Evolutionary conservation across 495 filamentous ascomycete genomes (phyloP).

Genomic region (Penicillium malachiteum): DNA sequence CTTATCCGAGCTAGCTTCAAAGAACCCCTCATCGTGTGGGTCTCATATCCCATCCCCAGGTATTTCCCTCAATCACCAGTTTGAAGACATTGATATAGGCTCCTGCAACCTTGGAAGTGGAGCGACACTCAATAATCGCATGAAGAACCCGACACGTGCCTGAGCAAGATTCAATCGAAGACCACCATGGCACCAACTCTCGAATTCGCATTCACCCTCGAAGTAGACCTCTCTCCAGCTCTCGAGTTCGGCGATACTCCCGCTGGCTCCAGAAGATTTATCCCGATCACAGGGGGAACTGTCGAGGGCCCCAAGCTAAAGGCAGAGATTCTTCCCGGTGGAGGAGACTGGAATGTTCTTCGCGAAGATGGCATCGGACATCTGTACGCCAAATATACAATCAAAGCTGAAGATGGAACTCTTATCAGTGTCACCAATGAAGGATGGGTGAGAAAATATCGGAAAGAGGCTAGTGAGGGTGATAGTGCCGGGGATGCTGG

Average conservation of each 20-base stretch:
- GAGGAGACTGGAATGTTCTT: conserved; percentile 9
- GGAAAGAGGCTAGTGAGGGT: background rate
- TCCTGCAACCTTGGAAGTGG: too few relatives aligned
- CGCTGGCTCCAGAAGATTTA: conserved; percentile 3
- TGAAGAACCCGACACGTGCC: too few relatives aligned
- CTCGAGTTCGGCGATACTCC: conserved; percentile 9
- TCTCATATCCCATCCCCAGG: too few relatives aligned
- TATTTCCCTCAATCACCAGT: too few relatives aligned
- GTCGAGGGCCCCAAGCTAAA: conserved; percentile 7
- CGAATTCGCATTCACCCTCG: conserved; percentile 6
- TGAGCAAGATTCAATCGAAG: background rate
- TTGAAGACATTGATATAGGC: too few relatives aligned
- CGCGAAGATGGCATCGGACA: conserved; percentile 5
- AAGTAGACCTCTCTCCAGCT: conserved; percentile 6
- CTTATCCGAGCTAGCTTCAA: too few relatives aligned
- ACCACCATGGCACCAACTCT: conserved; percentile 7
- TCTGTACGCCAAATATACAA: conserved; percentile 8
- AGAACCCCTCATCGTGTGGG: too few relatives aligned
- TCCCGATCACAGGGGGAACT: conserved; percentile 7
- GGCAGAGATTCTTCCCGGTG: conserved; percentile 7
- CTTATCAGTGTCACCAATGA: conserved; percentile 11
- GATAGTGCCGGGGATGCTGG: background rate
- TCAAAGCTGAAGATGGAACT: conserved; percentile 3
- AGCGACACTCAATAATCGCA: too few relatives aligned
- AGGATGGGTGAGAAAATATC: conserved; percentile 7